Evolutionary conservation across 208 protist genomes (phyloP).

Genomic region (Leishmania martiniquensis): DNA sequence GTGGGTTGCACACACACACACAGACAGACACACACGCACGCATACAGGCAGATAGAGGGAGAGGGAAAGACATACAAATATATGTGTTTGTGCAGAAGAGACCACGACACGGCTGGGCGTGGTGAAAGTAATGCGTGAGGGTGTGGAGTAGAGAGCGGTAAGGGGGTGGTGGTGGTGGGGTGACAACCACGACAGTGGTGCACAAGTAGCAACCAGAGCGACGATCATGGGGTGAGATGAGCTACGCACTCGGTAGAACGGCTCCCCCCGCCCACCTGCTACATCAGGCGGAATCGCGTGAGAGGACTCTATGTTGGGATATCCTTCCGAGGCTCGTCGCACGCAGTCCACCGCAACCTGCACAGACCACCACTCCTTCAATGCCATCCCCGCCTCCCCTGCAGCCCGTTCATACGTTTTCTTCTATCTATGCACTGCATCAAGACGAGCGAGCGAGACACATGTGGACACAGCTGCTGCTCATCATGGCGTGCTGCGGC

Average conservation of each 20-base stretch:
- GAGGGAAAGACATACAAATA: too few relatives aligned
- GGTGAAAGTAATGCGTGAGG: too few relatives aligned
- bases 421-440: neutral
- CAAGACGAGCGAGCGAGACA: neutral
- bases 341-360: neutral
- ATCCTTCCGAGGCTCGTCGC: too few relatives aligned
- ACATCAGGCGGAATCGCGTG: neutral
- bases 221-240: neutral
- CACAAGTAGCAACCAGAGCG: neutral
- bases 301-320: neutral
- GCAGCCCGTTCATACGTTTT: neutral
- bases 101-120: neutral
- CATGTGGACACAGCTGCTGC: neutral
- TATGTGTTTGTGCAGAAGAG: too few relatives aligned
- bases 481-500: neutral
- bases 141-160: too few relatives aligned
- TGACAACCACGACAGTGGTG: too few relatives aligned
- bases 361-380: neutral
- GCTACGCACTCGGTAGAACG: neutral
- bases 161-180: too few relatives aligned
- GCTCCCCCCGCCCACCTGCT: neutral
- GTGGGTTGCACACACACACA: neutral
- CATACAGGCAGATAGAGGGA: too few relatives aligned
- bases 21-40: conserved; percentile 1
- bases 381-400: neutral